These are phyloP conservation scores for Rhodamnia rubescens DNA, from an alignment of 345 rosid genomes.

Conservation along the genomic window DNA sequence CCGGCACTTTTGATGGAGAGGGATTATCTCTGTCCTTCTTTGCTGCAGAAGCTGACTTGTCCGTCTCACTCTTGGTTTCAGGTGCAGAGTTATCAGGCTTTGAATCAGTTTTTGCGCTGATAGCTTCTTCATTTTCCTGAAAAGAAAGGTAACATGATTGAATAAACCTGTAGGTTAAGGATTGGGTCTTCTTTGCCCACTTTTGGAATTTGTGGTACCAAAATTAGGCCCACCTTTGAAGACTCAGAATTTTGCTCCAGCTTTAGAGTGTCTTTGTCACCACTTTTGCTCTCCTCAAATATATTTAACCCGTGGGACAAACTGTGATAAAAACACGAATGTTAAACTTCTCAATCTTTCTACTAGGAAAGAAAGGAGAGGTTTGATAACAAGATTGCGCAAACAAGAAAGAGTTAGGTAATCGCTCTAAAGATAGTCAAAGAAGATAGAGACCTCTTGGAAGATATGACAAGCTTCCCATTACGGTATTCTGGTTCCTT, in stretches of 20 bases:
- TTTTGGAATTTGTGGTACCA: not conserved
- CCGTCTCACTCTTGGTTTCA: conserved; percentile 48
- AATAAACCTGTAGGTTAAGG: not conserved
- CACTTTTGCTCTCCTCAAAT: conserved; percentile 74
- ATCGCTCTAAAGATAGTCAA: not conserved
- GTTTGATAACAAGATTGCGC: not conserved
- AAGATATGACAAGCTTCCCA: conserved; percentile 91
- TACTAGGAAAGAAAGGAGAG: not conserved
- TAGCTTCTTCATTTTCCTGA: conserved; percentile 31
- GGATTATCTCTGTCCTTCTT: conserved; percentile 66
- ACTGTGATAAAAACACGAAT: conserved; percentile 19
- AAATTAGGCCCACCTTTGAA: conserved; percentile 39
- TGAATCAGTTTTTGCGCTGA: conserved; percentile 47
- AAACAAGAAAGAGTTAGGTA: not conserved
- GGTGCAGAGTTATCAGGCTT: conserved; percentile 32
- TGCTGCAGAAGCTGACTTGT: conserved; percentile 44
- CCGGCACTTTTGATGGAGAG: conserved; percentile 47
- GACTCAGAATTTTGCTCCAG: conserved; percentile 68
- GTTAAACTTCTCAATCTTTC: not conserved
- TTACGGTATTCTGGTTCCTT: conserved; percentile 83
- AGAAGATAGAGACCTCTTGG: conserved; percentile 41
- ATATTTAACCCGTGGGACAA: conserved; percentile 88
- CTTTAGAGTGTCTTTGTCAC: conserved; percentile 54
- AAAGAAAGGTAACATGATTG: not conserved
- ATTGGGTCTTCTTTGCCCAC: not conserved